Evolutionary conservation across 2,329 filamentous ascomycete genomes (phyloP).

Genomic region (Beauveria sp.): DNA sequence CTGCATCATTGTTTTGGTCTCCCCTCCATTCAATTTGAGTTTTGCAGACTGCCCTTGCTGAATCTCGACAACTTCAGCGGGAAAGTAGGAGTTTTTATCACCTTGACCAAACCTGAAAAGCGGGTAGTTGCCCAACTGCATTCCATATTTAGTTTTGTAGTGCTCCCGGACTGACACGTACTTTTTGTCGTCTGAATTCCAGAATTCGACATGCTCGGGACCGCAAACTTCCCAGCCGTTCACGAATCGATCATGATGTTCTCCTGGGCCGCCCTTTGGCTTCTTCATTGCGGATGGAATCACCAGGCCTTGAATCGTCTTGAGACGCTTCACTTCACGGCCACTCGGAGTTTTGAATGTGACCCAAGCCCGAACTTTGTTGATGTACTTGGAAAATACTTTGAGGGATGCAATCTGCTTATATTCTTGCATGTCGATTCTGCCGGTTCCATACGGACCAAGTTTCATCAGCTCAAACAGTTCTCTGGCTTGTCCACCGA

Average conservation of each 20-base stretch:
- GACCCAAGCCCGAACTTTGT: constrained; percentile 30
- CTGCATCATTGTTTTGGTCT: constrained; percentile 62
- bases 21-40: constrained; percentile 47
- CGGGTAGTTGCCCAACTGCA: constrained; percentile 36
- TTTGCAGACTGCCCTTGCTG: constrained; percentile 56
- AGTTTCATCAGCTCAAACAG: constrained; percentile 24
- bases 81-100: constrained; percentile 53
- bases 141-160: constrained; percentile 32
- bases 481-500: constrained; percentile 25
- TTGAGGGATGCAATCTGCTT: constrained; percentile 15
- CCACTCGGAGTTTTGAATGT: constrained; percentile 24
- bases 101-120: constrained; percentile 59
- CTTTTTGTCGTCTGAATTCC: constrained; percentile 19
- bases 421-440: too few relatives aligned
- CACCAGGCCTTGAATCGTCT: constrained; percentile 23
- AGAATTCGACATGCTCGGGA: constrained; percentile 26
- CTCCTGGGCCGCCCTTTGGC: constrained; percentile 11
- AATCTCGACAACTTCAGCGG: constrained; percentile 58
- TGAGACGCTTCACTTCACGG: constrained; percentile 22
- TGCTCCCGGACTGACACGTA: constrained; percentile 36
- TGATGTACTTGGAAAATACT: constrained; percentile 28
- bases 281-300: constrained; percentile 16
- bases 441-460: constrained; percentile 1
- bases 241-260: constrained; percentile 18
- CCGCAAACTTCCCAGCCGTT: constrained; percentile 22